Conservation (phyloP, 805 yeast genomes). For the Saccharomycopsis fibuligera region DNA sequence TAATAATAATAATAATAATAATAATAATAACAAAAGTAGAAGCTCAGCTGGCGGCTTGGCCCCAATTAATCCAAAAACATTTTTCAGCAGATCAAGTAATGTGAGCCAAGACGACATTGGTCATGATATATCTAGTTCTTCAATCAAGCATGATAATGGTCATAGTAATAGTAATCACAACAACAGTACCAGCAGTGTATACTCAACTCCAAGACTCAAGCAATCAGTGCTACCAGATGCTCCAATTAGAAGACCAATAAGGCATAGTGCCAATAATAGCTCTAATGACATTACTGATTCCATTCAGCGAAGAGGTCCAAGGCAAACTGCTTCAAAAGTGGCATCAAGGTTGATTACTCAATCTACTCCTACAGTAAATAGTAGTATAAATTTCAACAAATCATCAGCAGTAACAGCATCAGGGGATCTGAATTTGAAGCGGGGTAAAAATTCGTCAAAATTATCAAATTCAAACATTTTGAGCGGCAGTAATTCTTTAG, state of each 20-base stretch:
- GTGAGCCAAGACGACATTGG: neutral
- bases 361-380: slow-evolving; percentile 25
- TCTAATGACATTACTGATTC: slow-evolving; percentile 23
- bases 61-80: slow-evolving; percentile 12
- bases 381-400: slow-evolving; percentile 1
- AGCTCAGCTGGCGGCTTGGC: neutral
- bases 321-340: slow-evolving; percentile 38
- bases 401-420: slow-evolving; percentile 1
- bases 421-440: slow-evolving; percentile 24
- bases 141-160: neutral
- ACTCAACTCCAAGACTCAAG: slow-evolving; percentile 37
- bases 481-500: slow-evolving; percentile 5
- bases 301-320: slow-evolving; percentile 23
- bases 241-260: slow-evolving; percentile 33
- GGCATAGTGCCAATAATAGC: slow-evolving; percentile 22
- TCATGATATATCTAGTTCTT: too few relatives aligned
- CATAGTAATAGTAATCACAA: slow-evolving; percentile 2
- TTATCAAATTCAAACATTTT: slow-evolving; percentile 18
- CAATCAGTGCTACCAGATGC: slow-evolving; percentile 33
- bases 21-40: neutral
- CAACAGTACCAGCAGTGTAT: slow-evolving; percentile 24
- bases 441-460: slow-evolving; percentile 14
- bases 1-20: neutral
- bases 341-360: slow-evolving; percentile 43
- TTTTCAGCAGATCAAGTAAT: slow-evolving; percentile 6